Evolutionary conservation across 352 stramenopile species (phyloP).

Genomic region (Globisporangium orthogonon): DNA sequence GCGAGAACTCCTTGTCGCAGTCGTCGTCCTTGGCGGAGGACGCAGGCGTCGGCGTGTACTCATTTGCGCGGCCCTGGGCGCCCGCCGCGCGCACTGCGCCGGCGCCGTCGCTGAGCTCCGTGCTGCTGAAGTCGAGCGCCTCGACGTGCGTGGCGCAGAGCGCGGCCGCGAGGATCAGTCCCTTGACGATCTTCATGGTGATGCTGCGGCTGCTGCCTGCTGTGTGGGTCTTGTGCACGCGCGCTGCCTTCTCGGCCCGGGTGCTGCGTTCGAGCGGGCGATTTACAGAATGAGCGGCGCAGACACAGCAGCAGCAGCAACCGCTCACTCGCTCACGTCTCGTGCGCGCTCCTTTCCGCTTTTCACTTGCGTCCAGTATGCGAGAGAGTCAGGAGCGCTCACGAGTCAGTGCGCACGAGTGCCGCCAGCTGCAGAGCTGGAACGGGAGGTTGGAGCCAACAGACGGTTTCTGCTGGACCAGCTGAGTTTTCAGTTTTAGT

Average conservation of each 20-base stretch:
- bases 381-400: constrained; percentile 9
- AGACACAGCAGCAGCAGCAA: not conserved
- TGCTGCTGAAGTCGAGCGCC: constrained; percentile 39
- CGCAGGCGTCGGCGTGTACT: constrained; percentile 4
- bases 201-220: not conserved
- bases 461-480: too few species aligned
- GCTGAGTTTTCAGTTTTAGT: too few species aligned
- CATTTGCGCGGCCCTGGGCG: constrained; percentile 3
- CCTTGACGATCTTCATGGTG: constrained; percentile 33
- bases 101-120: constrained; percentile 12
- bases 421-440: constrained; percentile 3
- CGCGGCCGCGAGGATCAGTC: constrained; percentile 48
- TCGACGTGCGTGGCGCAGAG: constrained; percentile 43
- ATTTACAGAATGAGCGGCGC: constrained; percentile 13
- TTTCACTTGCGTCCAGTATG: constrained; percentile 12
- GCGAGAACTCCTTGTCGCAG: constrained; percentile 9
- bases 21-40: constrained; percentile 1
- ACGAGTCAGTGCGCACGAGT: constrained; percentile 12
- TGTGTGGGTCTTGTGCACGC: constrained; percentile 3
- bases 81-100: constrained; percentile 18
- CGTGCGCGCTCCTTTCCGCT: not conserved
- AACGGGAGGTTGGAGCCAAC: not conserved
- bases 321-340: too few species aligned
- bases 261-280: too few species aligned
- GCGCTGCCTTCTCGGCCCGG: too few species aligned